These are phyloP conservation scores for Staphylotrichum longicolle DNA, from an alignment of 495 filamentous ascomycete species.

Conservation along the genomic window DNA sequence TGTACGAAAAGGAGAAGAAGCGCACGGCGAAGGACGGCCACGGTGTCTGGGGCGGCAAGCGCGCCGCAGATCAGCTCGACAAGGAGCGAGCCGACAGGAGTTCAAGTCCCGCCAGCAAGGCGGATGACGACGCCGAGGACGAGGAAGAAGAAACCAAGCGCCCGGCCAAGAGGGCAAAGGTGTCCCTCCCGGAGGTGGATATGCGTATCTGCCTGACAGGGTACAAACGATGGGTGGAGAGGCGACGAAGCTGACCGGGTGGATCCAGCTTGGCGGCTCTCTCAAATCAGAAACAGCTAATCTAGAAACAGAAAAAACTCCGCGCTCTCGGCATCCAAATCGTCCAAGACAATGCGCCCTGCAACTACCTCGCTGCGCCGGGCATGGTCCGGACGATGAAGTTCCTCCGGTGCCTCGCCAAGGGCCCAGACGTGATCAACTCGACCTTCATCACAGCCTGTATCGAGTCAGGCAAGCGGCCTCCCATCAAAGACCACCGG, in stretches of 20 bases:
- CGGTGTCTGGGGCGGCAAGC: conserved; percentile 69
- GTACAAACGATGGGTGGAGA: conserved; percentile 69
- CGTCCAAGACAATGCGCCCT: conserved; percentile 67
- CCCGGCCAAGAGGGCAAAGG: conserved; percentile 62
- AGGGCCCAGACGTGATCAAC: conserved; percentile 68
- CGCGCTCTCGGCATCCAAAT: conserved; percentile 80
- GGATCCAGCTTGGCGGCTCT: conserved; percentile 19
- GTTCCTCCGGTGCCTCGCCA: conserved; percentile 82
- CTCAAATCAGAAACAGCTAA: too few relatives aligned
- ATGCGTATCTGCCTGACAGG: conserved; percentile 77
- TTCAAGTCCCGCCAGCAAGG: conserved; percentile 35
- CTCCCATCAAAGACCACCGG: conserved; percentile 58
- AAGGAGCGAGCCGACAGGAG: conserved; percentile 40
- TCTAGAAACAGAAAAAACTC: conserved; percentile 63
- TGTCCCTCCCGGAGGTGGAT: conserved; percentile 53
- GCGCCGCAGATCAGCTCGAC: conserved; percentile 56
- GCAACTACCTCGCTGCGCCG: conserved; percentile 85
- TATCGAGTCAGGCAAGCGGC: conserved; percentile 55
- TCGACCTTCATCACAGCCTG: conserved; percentile 77
- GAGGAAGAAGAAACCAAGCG: conserved; percentile 46
- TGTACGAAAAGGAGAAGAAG: conserved; percentile 94
- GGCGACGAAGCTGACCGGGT: conserved; percentile 74
- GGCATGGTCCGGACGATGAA: conserved; percentile 84
- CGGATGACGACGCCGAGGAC: conserved; percentile 51
- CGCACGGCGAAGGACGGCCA: conserved; percentile 67